Percentiles rank a stretch among this genome's conserved stretches.
Evolutionary conservation across 352 stramenopile genomes (phyloP).

Genomic region (Globisporangium acanthophoron): DNA sequence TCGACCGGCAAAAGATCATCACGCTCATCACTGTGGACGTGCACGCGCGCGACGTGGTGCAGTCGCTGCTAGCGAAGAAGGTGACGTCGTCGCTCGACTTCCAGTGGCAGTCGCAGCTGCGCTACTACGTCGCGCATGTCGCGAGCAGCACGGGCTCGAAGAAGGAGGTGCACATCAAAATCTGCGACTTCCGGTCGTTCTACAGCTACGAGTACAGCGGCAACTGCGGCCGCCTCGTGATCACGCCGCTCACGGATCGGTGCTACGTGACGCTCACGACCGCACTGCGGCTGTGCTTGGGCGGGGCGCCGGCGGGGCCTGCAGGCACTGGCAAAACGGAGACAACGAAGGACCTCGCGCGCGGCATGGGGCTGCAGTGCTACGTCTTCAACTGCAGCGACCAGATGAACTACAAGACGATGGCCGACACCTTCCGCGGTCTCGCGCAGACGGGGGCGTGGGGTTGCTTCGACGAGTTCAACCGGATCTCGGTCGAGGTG

Average conservation of each 20-base stretch:
- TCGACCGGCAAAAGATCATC: slow-evolving; percentile 92
- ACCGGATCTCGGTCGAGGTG: slow-evolving; percentile 93
- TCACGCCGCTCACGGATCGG: slow-evolving; percentile 92
- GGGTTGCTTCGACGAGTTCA: slow-evolving; percentile 88
- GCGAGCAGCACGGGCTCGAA: slow-evolving; percentile 27
- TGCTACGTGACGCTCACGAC: slow-evolving; percentile 90
- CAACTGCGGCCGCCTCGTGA: slow-evolving; percentile 92
- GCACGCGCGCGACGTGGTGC: slow-evolving; percentile 93
- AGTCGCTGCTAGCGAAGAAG: slow-evolving; percentile 91
- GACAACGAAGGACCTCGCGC: slow-evolving; percentile 78
- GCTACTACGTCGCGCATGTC: slow-evolving; percentile 86
- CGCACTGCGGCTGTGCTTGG: slow-evolving; percentile 68
- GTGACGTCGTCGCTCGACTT: slow-evolving; percentile 90
- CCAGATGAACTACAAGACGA: slow-evolving; percentile 95
- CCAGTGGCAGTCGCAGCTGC: slow-evolving; percentile 94
- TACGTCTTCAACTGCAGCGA: slow-evolving; percentile 89
- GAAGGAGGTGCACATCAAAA: slow-evolving; percentile 82
- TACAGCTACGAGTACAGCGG: slow-evolving; percentile 97
- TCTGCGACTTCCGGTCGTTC: slow-evolving; percentile 88
- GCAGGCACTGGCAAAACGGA: slow-evolving; percentile 86
- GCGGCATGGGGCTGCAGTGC: slow-evolving; percentile 70
- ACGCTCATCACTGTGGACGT: slow-evolving; percentile 98
- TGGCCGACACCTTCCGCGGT: slow-evolving; percentile 94
- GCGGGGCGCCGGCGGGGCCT: slow-evolving; percentile 69
- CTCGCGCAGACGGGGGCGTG: slow-evolving; percentile 90